A percentile compares a stretch with the other conserved stretches of the same genome.
phyloP scores from a whole-genome alignment of 371 early-diverging fungal genomes.

The Haplosporangium sp. region DNA sequence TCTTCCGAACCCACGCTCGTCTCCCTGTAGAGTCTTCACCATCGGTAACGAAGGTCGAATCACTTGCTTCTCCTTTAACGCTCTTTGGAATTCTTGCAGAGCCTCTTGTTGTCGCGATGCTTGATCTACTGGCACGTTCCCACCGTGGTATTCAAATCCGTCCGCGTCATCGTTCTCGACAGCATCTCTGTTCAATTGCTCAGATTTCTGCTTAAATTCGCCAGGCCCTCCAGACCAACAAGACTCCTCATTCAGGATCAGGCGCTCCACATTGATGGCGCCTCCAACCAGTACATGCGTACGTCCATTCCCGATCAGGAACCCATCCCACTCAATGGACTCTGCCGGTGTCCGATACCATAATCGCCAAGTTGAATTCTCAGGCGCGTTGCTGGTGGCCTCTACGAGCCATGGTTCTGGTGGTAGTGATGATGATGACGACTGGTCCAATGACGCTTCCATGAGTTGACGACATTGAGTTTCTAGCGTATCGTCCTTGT shows the following conservation, averaged over 20 bases:
- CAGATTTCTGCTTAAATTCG: not conserved
- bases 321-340: constrained; percentile 15
- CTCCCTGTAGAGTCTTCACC: constrained; percentile 24
- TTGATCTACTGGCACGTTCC: constrained; percentile 28
- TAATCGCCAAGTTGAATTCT: constrained; percentile 29
- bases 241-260: constrained; percentile 31
- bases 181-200: not conserved
- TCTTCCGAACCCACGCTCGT: constrained; percentile 45
- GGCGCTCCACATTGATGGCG: constrained; percentile 34
- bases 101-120: constrained; percentile 17
- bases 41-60: constrained; percentile 12
- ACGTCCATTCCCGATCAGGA: constrained; percentile 41
- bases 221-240: constrained; percentile 52
- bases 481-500: not conserved
- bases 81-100: constrained; percentile 10
- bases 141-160: constrained; percentile 30
- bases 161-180: not conserved
- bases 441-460: not conserved
- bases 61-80: constrained; percentile 22
- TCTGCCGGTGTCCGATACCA: constrained; percentile 42
- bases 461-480: constrained; percentile 5
- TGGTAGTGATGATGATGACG: not conserved
- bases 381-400: constrained; percentile 1
- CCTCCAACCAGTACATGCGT: constrained; percentile 37
- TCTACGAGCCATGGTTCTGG: constrained; percentile 13